Evolutionary conservation across 1,139 yeast genomes (phyloP), one percentile per base, ranked within the genome.

Genomic region (Hemisphaericaspora lyxosophila): DNA sequence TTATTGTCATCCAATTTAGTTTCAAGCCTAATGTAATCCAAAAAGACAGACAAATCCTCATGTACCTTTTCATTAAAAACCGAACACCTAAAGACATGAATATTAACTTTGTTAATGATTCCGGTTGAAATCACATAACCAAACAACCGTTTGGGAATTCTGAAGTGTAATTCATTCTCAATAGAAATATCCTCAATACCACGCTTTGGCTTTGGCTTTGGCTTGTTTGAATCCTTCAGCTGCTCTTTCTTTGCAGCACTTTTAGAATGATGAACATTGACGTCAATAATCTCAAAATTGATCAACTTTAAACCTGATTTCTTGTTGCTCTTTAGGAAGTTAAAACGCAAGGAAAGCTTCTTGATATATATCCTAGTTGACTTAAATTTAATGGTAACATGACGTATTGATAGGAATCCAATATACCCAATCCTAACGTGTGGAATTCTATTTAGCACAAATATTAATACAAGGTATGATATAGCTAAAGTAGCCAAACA

Each of bases 391-490:
- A 69, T 49, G 2, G 58, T 52, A 22, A 70, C 52, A 17, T 64
- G 58, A 42, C 62, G 48, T 22, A 67, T 25, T 13, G 64, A 51
- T 41, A 69, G 49, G 61, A 73, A 67, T 14, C 76, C 74, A 14
- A 71, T 39, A 7, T 62, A 57, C 41, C 57, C 60, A 33, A 71
- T 62, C 4, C 54, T 34, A 5, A 70, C 50, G 36, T 56, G 58
- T 4, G 75, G 75, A 9, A 69, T 50, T 31, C 45, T 41, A 46
- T 71, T 71, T 15, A 69, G 31, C 1, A 50, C 32, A 3, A 51
- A 19, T 5, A 67, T 44, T 6, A 47, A 13, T 3, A 42, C 43
- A 12, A 55, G 34, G 36, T 67, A 63, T 7, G 41, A 43, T n/a
- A 44, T 27, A 7, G 41, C 39, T 7, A 44, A 14, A 3, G 26